Evolutionary conservation across 2,329 filamentous ascomycete species (phyloP).

Genomic region (Aureobasidium lini): DNA sequence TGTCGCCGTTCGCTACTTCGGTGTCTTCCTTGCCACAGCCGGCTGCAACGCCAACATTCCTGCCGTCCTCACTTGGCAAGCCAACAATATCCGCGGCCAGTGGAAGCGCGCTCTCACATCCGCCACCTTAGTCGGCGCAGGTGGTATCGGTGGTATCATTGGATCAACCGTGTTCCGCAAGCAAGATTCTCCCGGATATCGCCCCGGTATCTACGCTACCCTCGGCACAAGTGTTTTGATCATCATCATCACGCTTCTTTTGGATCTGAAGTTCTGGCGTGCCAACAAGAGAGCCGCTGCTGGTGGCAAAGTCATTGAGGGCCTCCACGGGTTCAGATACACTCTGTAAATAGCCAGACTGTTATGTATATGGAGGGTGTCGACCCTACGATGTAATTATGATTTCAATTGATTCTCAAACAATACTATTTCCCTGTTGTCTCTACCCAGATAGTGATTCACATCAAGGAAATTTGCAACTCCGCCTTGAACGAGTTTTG

Average conservation of each 20-base stretch:
- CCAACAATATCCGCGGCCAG: conserved; percentile 80
- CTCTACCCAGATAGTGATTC: no score
- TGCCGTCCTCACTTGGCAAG: conserved; percentile 68
- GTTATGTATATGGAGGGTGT: background rate
- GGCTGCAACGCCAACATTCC: conserved; percentile 56
- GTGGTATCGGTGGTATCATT: conserved; percentile 67
- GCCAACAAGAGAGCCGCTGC: conserved; percentile 29
- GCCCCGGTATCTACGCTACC: conserved; percentile 27
- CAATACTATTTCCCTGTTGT: no score
- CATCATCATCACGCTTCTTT: conserved; percentile 23
- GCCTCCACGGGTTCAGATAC: conserved; percentile 29
- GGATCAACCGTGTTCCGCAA: conserved; percentile 27
- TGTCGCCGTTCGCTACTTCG: conserved; percentile 26
- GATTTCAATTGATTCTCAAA: background rate
- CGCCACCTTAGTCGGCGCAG: conserved; percentile 67
- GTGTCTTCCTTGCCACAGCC: conserved; percentile 30
- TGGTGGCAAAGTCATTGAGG: conserved; percentile 30
- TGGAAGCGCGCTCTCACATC: conserved; percentile 80
- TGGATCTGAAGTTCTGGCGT: conserved; percentile 26
- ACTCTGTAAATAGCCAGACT: conserved; percentile 21
- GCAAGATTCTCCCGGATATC: conserved; percentile 27
- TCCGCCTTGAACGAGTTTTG: no score
- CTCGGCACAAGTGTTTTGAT: conserved; percentile 24
- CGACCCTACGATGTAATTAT: background rate
- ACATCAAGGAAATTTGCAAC: no score